Evolutionary conservation across 306 rosid genomes (phyloP).

Genomic region (Crotalaria pallida): DNA sequence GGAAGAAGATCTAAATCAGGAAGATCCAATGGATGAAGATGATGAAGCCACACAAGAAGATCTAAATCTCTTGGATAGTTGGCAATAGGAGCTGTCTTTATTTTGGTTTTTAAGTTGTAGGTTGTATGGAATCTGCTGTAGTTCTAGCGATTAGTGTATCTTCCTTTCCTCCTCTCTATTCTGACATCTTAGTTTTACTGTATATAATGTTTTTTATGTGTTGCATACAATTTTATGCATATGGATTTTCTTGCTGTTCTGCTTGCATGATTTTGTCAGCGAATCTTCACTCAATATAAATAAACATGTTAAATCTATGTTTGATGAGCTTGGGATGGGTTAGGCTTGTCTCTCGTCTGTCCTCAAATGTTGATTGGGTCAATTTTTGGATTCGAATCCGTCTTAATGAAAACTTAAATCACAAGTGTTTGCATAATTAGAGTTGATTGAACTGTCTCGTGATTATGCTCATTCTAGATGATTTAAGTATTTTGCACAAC

Average conservation of each 20-base stretch:
- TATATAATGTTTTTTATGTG: neutral
- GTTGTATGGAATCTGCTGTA: neutral
- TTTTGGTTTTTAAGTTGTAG: neutral
- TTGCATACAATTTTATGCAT: neutral
- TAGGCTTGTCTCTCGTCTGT: too few relatives aligned
- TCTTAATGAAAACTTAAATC: too few relatives aligned
- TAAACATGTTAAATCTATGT: too few relatives aligned
- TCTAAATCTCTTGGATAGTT: conserved; percentile 38
- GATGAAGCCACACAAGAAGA: conserved; percentile 46
- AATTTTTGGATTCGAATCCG: too few relatives aligned
- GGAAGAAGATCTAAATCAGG: conserved; percentile 22
- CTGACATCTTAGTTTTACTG: neutral
- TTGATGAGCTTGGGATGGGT: too few relatives aligned
- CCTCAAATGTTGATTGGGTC: too few relatives aligned
- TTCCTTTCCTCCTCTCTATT: neutral
- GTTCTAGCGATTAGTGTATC: neutral
- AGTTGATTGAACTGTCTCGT: too few relatives aligned
- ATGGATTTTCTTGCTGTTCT: neutral
- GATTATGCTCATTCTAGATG: too few relatives aligned
- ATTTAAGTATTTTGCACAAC: too few relatives aligned
- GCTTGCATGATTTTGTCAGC: neutral
- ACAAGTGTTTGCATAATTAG: too few relatives aligned
- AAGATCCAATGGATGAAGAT: conserved; percentile 52
- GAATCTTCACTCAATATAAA: neutral
- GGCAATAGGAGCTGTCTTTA: neutral